phyloP scores from a whole-genome alignment of 768 basidiomycete genomes.

The Austroboletus eburneus region DNA sequence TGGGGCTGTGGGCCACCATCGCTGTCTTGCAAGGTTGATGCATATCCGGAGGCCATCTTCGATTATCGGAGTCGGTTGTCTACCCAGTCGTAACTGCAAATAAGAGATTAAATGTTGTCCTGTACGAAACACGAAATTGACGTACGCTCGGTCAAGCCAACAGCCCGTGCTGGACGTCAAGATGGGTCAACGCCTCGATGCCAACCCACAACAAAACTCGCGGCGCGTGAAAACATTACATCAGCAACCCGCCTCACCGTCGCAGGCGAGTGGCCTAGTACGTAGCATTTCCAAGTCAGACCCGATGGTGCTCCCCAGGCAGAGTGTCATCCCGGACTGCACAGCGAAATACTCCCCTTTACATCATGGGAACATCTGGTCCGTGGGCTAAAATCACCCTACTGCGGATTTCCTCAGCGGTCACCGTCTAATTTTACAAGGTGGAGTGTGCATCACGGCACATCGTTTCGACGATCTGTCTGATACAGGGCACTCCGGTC shows the following conservation, averaged over 20 bases:
- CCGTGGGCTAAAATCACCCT: no score
- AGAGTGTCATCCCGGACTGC: no score
- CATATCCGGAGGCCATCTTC: constrained; percentile 35
- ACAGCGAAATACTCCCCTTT: no score
- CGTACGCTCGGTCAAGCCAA: constrained; percentile 29
- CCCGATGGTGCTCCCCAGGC: no score
- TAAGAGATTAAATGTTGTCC: background rate
- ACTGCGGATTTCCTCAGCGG: no score
- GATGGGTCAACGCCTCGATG: constrained; percentile 22
- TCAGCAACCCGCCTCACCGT: constrained; percentile 25
- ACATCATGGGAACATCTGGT: no score
- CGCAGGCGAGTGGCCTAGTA: no score
- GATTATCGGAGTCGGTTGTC: constrained; percentile 28
- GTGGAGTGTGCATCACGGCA: no score
- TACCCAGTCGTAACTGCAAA: constrained; percentile 10
- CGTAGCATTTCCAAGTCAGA: no score
- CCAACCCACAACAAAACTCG: constrained; percentile 27
- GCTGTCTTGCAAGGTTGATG: constrained; percentile 28
- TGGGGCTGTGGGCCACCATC: constrained; percentile 48
- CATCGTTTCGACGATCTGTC: no score
- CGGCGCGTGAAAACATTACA: constrained; percentile 30
- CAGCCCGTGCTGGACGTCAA: constrained; percentile 31
- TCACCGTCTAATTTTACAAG: no score
- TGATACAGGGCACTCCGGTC: no score
- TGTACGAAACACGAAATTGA: background rate